These are phyloP conservation scores for Tephrocybe rancida DNA, from an alignment of 768 basidiomycete species.

Conservation along the genomic window DNA sequence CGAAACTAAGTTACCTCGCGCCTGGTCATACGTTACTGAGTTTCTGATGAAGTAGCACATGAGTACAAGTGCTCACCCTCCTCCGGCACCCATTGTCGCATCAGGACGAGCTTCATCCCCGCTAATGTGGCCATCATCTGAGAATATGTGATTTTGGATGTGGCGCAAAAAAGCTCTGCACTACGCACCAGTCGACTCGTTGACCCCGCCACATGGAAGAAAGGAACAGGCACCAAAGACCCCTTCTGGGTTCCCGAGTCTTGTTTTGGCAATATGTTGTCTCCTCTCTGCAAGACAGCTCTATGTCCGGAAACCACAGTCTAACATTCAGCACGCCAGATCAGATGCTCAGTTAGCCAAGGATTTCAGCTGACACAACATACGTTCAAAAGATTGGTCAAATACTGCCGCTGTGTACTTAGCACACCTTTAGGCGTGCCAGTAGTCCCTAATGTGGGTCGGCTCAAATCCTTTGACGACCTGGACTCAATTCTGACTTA, in stretches of 20 bases:
- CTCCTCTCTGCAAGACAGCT: constrained; percentile 40
- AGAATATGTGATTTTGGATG: neutral
- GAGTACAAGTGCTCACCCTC: constrained; percentile 33
- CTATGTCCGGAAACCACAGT: constrained; percentile 33
- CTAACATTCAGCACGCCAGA: too few relatives aligned
- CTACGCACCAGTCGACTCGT: constrained; percentile 20
- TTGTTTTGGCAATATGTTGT: constrained; percentile 29
- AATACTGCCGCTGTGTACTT: constrained; percentile 49
- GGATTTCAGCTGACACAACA: constrained; percentile 7
- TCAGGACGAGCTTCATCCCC: constrained; percentile 49
- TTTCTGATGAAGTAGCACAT: too few relatives aligned
- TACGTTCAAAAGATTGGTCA: constrained; percentile 52
- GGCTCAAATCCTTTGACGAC: neutral
- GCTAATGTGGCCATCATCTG: constrained; percentile 43
- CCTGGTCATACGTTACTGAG: too few relatives aligned
- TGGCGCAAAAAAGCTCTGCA: neutral
- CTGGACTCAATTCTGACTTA: constrained; percentile 15
- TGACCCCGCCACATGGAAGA: constrained; percentile 60
- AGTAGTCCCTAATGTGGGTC: constrained; percentile 27
- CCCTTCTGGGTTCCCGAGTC: constrained; percentile 42
- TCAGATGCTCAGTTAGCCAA: too few relatives aligned
- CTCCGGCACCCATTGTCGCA: constrained; percentile 52
- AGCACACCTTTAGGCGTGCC: constrained; percentile 51
- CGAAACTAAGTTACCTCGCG: too few relatives aligned
- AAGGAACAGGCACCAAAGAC: constrained; percentile 51